These are phyloP conservation scores for Capsella rubella DNA, from an alignment of 441 rosid genomes.

Conservation along the genomic window DNA sequence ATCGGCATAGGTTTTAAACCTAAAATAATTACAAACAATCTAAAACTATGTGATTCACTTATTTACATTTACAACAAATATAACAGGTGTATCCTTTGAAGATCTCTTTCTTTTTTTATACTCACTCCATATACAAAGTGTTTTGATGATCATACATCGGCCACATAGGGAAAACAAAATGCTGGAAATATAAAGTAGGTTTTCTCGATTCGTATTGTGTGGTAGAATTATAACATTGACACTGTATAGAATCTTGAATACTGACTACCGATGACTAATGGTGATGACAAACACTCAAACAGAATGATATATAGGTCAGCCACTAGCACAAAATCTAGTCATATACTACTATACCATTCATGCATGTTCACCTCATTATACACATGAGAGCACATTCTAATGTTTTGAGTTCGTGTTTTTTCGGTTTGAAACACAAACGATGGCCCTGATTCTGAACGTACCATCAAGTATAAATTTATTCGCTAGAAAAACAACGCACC, in stretches of 20 bases:
- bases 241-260: neutral
- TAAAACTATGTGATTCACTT: no score
- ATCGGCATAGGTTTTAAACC: neutral
- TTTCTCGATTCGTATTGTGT: neutral
- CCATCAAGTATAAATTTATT: neutral
- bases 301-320: conserved; percentile 2
- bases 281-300: neutral
- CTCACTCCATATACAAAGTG: no score
- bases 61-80: no score
- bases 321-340: neutral
- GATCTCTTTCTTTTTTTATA: no score
- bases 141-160: neutral
- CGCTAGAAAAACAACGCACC: neutral
- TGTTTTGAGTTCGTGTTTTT: neutral
- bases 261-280: neutral
- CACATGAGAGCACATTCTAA: neutral
- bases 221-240: neutral
- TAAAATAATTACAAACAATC: no score
- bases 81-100: no score
- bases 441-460: neutral
- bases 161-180: neutral
- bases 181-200: neutral
- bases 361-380: neutral
- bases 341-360: neutral
- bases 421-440: neutral